Evolutionary conservation across 73 alveolate species (phyloP).

Genomic region (Paramecium sonneborni): DNA sequence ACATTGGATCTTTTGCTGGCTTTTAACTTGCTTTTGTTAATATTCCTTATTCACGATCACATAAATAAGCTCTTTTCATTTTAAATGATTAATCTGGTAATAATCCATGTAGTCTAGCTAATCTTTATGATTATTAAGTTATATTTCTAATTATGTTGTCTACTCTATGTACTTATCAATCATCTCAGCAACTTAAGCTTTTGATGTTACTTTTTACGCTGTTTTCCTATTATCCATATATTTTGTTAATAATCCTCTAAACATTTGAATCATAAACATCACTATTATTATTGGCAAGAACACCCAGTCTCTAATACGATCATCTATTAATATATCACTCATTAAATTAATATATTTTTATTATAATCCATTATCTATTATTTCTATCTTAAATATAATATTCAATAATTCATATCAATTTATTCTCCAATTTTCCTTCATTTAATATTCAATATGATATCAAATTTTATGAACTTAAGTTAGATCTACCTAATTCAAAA

Average conservation of each 20-base stretch:
- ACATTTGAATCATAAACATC: slow-evolving; percentile 54
- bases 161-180: not conserved
- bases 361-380: not conserved
- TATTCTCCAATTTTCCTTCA: not conserved
- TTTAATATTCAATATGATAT: no score
- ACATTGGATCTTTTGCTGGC: slow-evolving; percentile 39
- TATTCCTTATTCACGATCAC: slow-evolving; percentile 42
- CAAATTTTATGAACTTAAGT: no score
- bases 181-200: not conserved
- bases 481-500: not conserved
- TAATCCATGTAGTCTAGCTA: slow-evolving; percentile 9
- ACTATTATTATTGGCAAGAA: slow-evolving; percentile 61
- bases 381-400: not conserved
- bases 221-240: not conserved
- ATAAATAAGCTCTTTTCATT: slow-evolving; percentile 32
- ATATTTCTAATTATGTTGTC: not conserved
- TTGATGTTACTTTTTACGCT: not conserved
- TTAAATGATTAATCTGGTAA: slow-evolving; percentile 52
- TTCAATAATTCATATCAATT: not conserved
- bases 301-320: slow-evolving; percentile 67
- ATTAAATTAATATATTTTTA: not conserved
- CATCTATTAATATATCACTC: slow-evolving; percentile 59
- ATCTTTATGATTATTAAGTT: not conserved
- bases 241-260: not conserved
- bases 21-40: slow-evolving; percentile 52